Percentiles rank a stretch among this genome's conserved stretches.
Evolutionary conservation across 805 yeast species (phyloP).

Genomic region (Metschnikowia matae): DNA sequence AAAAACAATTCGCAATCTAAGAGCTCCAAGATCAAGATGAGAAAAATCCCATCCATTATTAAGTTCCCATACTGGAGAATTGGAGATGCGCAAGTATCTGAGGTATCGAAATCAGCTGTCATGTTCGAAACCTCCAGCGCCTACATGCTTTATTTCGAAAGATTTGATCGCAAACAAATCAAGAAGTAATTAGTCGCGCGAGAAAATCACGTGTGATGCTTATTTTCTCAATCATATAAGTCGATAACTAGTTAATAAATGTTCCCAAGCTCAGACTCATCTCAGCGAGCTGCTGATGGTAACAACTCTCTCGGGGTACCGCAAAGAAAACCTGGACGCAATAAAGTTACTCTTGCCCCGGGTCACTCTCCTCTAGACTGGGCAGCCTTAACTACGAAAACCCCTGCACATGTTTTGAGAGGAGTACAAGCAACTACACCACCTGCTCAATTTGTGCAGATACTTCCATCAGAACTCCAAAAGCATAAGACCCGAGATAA

Average conservation of each 20-base stretch:
- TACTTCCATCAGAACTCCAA: conserved; percentile 54
- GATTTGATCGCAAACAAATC: conserved; percentile 30
- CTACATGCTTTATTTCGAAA: conserved; percentile 81
- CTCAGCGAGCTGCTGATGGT: conserved; percentile 27
- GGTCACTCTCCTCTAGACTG: conserved; percentile 87
- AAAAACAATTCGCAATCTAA: conserved; percentile 9
- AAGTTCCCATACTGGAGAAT: conserved; percentile 79
- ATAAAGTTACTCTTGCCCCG: conserved; percentile 63
- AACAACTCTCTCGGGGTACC: conserved; percentile 13
- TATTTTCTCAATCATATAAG: neutral
- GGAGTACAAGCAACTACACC: conserved; percentile 50
- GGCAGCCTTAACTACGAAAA: conserved; percentile 55
- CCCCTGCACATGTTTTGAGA: conserved; percentile 46
- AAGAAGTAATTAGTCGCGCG: conserved; percentile 7
- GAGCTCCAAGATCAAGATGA: conserved; percentile 34
- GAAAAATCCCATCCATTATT: conserved; percentile 51
- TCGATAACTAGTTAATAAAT: neutral
- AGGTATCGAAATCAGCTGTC: conserved; percentile 54
- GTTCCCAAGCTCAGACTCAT: conserved; percentile 29
- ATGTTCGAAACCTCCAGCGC: conserved; percentile 70
- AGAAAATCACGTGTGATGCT: conserved; percentile 7
- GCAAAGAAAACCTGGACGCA: conserved; percentile 15
- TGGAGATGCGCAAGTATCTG: conserved; percentile 70
- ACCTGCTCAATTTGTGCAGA: conserved; percentile 46
- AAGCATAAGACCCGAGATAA: conserved; percentile 60